Base-by-base conservation (phyloP, 139 green algal genomes). In the Haematococcus sp. region DNA sequence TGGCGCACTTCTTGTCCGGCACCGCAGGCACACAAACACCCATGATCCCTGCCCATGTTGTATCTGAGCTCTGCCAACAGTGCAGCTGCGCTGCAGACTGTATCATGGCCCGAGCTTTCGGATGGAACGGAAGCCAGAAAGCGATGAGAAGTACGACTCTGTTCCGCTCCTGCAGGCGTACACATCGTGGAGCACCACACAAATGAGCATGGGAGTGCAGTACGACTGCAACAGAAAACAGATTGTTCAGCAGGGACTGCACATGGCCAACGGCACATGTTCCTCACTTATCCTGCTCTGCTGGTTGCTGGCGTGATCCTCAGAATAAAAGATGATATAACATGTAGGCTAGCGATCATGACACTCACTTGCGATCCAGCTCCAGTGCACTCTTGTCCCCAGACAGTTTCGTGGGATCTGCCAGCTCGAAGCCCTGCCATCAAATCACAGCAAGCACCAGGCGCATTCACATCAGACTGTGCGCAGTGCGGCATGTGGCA, bases 61-160 rank as follows among this genome's bases (percentile, higher is more conserved):
- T 19, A 49, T 49, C 40, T 11, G 11, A 49, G 40, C 40, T 49
- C 40, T 49, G 7, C 40, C 7, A 11, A 49, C 7, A 7, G 7
- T 19, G 7, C 40, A 49, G 40, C 40, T 49, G 40, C 7, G 40
- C 11, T 7, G 40, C 40, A 11, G 11, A 11, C 9, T 28, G 22
- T 4, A 61, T 61, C 52, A 61, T 31, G 52, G 22, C 9, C 61
- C 61, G 30, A 68, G 63, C 40, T 70, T 73, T 27, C 59, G 59
- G 44, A 66, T 67, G 31, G 40, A 67, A 13, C 73, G 73, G 35
- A 79, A 79, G 35, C 73, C 73, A 32, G 52, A 61, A 25, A 74
- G 20, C 1, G 52, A 34, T n/a, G 64, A 74, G 34, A 79, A 79
- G 65, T 79, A 79, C 3, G 52, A 70, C 54, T 79, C 73, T 27